Percentiles rank a stretch among this genome's conserved stretches.
Conservation (phyloP, 2,329 filamentous ascomycete genomes). For the Penicillium sp. region DNA sequence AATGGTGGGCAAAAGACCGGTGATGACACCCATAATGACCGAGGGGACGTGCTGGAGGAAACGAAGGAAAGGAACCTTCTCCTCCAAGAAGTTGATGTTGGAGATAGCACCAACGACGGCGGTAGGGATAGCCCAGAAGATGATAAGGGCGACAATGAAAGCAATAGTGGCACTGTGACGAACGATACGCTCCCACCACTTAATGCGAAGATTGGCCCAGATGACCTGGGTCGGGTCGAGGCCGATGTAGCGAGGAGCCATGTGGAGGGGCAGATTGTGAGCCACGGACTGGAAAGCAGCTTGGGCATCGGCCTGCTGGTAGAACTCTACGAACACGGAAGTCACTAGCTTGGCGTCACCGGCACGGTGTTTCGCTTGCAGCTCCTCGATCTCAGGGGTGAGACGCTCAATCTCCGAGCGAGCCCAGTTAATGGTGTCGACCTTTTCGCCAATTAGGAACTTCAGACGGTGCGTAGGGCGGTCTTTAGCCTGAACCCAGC, state of each 20-base stretch:
- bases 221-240: constrained; percentile 77
- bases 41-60: constrained; percentile 72
- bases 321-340: constrained; percentile 89
- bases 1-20: constrained; percentile 77
- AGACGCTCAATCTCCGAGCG: constrained; percentile 73
- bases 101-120: constrained; percentile 81
- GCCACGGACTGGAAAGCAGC: constrained; percentile 80
- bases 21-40: constrained; percentile 75
- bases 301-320: constrained; percentile 77
- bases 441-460: constrained; percentile 74
- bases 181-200: constrained; percentile 80
- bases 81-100: constrained; percentile 69
- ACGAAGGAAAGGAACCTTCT: constrained; percentile 63
- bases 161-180: constrained; percentile 65
- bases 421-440: constrained; percentile 91
- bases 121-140: constrained; percentile 81
- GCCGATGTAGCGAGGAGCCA: constrained; percentile 81
- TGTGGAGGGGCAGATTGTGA: constrained; percentile 81
- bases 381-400: constrained; percentile 66
- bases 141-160: constrained; percentile 73
- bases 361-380: constrained; percentile 64
- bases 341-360: constrained; percentile 65
- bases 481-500: constrained; percentile 70
- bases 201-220: constrained; percentile 79
- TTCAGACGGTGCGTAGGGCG: constrained; percentile 74